Evolutionary conservation across 306 rosid species (phyloP), one percentile per base, ranked within the genome.

Genomic region (Gleditsia sinensis): DNA sequence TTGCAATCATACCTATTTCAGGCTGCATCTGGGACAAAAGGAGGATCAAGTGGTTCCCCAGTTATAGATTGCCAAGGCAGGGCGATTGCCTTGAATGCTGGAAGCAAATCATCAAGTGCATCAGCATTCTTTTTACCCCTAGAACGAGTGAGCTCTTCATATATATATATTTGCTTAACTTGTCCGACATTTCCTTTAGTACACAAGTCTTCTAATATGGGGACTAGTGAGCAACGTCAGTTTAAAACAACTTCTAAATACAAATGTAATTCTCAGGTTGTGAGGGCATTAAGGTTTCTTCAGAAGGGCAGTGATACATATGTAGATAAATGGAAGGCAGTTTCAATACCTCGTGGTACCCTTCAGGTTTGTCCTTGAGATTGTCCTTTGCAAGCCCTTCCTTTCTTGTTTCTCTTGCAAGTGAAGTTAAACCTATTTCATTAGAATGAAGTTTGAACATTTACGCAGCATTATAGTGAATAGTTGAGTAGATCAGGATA

Each of bases 1-100:
- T 40, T 71, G 60, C 59, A 58, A 76, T 80, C 28, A 58, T 75
- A 46, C n/a, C 65, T 69, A 34, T 63, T 67, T 81, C 85, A 94
- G 98, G 98, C 98, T 71, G 98, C 98, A 63, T 94, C 98, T 65
- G 98, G 98, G 75, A 94, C 98, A 64, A 94, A 94, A 88, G 96
- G 98, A 76, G 97, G 98, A 65, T 91, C 98, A 25, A 94, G 97
- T 86, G 97, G 98, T 53, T 94, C 98, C 68, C 97, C 98, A 21
- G 97, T 94, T 69, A 88, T 94, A 77, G 96, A 94, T 86, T 94
- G 95, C 88, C 88, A 79, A 82, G 98, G 98, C 53, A 88, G 95
- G 78, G 98, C 95, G 1, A 95, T 94, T 62, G 98, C 97, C 69
- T 83, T 94, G 82, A 94, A 94, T 84, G 98, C 98, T 78, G 98